These are phyloP conservation scores for Wallacemonas sp. DNA, from an alignment of 208 protist genomes.

Conservation along the genomic window DNA sequence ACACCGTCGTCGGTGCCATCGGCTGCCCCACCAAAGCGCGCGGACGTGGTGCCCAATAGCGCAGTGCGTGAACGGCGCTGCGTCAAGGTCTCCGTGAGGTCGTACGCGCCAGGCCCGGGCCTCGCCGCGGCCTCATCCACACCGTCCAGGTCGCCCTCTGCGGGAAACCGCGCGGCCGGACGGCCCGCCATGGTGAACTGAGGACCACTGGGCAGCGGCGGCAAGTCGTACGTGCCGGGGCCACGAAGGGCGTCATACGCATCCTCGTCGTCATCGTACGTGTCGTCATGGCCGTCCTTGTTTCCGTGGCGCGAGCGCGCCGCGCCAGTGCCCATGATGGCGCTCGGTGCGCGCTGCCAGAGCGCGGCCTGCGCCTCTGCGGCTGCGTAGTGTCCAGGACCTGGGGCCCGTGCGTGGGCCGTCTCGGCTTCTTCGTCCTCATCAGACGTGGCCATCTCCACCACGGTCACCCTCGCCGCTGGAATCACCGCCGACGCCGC, in stretches of 20 bases:
- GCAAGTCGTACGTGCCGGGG: conserved; percentile 11
- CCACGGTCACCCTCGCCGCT: not conserved
- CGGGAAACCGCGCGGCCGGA: not conserved
- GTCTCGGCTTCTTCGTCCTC: too few relatives aligned
- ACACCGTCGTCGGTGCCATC: not conserved
- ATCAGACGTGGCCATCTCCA: conserved; percentile 12
- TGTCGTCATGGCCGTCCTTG: not conserved
- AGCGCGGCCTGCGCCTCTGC: conserved; percentile 5
- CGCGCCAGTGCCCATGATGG: conserved; percentile 33
- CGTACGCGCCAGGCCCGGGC: conserved; percentile 59
- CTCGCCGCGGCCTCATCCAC: conserved; percentile 6
- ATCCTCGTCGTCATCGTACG: not conserved
- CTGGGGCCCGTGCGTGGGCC: too few relatives aligned
- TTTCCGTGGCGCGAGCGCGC: conserved; percentile 1
- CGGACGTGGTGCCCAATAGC: conserved; percentile 22
- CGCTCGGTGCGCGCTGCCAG: conserved; percentile 16
- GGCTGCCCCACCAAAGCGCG: not conserved
- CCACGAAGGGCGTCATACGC: not conserved
- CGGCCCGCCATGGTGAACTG: conserved; percentile 8
- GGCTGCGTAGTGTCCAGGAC: conserved; percentile 4
- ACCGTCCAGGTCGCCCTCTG: not conserved
- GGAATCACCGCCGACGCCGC: conserved; percentile 1
- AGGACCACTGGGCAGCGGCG: not conserved
- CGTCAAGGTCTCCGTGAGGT: conserved; percentile 7
- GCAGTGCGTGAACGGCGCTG: conserved; percentile 10